A percentile compares a stretch with the other conserved stretches of the same genome.
Evolutionary conservation across 83 land plant genomes (phyloP).

Genomic region (Thuja plicata): DNA sequence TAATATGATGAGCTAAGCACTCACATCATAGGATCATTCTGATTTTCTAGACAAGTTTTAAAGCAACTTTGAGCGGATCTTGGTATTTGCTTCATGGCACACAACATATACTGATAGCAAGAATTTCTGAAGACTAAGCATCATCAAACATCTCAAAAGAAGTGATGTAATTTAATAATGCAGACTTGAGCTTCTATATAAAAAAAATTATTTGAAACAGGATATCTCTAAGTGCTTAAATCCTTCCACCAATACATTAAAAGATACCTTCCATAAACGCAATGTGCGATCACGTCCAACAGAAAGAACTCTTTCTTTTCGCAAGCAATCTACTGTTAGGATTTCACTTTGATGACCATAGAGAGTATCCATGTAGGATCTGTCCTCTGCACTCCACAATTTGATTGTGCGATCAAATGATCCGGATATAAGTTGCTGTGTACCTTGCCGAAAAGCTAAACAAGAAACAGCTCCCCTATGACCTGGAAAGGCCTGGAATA

Average conservation of each 20-base stretch:
- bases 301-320: conserved; percentile 84
- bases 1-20: neutral
- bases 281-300: conserved; percentile 94
- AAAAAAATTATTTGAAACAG: neutral
- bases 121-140: neutral
- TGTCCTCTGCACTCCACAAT: conserved; percentile 94
- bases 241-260: neutral
- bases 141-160: neutral
- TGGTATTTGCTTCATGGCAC: neutral
- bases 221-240: neutral
- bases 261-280: conserved; percentile 79
- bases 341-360: conserved; percentile 94
- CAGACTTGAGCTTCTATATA: neutral
- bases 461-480: conserved; percentile 89
- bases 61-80: neutral
- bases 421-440: conserved; percentile 86
- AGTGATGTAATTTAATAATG: neutral
- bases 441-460: conserved; percentile 81
- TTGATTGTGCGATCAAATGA: conserved; percentile 91
- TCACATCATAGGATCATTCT: neutral
- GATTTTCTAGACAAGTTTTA: neutral
- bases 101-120: neutral
- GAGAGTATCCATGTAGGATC: conserved; percentile 76
- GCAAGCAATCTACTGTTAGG: conserved; percentile 79
- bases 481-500: conserved; percentile 85